phyloP scores from a whole-genome alignment of 352 stramenopile genomes.

The Phytophthora quininea region DNA sequence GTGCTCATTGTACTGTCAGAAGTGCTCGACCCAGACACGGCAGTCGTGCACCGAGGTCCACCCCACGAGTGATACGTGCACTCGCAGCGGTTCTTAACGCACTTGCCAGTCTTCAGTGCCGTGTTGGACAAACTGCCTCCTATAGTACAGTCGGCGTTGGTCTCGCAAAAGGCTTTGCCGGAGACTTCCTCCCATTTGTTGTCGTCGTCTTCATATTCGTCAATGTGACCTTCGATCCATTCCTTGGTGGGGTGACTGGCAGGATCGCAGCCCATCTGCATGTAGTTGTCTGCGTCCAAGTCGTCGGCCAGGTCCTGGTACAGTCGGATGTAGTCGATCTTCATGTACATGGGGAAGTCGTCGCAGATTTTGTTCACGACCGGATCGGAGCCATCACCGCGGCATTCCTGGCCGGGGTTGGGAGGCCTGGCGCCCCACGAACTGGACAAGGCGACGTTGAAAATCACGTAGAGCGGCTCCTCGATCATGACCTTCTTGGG shows the following conservation, averaged over 20 bases:
- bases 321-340: slow-evolving; percentile 44
- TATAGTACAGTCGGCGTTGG: slow-evolving; percentile 53
- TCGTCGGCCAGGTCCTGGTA: slow-evolving; percentile 67
- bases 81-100: slow-evolving; percentile 26
- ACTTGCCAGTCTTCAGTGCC: slow-evolving; percentile 48
- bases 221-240: slow-evolving; percentile 43
- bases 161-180: slow-evolving; percentile 46
- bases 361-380: no score
- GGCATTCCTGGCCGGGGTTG: slow-evolving; percentile 24
- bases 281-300: slow-evolving; percentile 27
- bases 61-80: no score
- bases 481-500: slow-evolving; percentile 87
- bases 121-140: slow-evolving; percentile 15
- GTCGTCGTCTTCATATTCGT: slow-evolving; percentile 44
- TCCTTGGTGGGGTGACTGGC: slow-evolving; percentile 14
- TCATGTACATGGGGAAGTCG: no score
- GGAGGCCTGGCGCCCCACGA: slow-evolving; percentile 45
- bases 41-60: no score
- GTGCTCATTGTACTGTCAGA: no score
- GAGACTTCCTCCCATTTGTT: slow-evolving; percentile 41
- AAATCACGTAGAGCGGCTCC: slow-evolving; percentile 92
- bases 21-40: no score
- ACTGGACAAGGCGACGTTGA: slow-evolving; percentile 92
- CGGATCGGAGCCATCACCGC: no score
- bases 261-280: slow-evolving; percentile 36